phyloP scores from a whole-genome alignment of 73 alveolate species.

The Paramecium tetraurelia region DNA sequence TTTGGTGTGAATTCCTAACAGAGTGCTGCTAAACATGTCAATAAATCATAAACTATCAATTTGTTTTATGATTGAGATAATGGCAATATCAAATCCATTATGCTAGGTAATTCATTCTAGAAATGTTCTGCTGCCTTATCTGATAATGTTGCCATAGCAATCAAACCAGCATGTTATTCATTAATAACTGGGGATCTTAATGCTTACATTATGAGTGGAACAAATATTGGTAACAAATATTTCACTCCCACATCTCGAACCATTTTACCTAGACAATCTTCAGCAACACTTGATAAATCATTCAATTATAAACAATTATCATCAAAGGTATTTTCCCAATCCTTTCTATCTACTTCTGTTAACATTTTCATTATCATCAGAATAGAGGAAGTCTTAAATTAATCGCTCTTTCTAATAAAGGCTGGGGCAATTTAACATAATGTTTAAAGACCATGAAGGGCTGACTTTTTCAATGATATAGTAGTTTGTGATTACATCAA shows the following conservation, averaged over 20 bases:
- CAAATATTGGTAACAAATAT: conserved; percentile 47
- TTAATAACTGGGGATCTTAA: neutral
- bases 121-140: conserved; percentile 52
- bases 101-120: conserved; percentile 22
- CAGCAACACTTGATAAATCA: conserved; percentile 61
- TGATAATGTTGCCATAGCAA: conserved; percentile 54
- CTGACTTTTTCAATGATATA: neutral
- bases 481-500: neutral
- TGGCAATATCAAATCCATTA: neutral
- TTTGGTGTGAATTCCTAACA: conserved; percentile 46
- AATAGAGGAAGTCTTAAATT: conserved; percentile 24
- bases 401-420: conserved; percentile 50
- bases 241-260: conserved; percentile 42
- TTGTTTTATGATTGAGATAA: neutral
- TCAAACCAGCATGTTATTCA: conserved; percentile 59
- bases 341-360: conserved; percentile 58
- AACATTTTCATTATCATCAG: conserved; percentile 47
- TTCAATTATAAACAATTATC: conserved; percentile 51
- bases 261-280: conserved; percentile 59
- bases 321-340: conserved; percentile 57
- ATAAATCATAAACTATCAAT: conserved; percentile 1
- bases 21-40: conserved; percentile 7
- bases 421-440: conserved; percentile 45
- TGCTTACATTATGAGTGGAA: conserved; percentile 54
- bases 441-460: conserved; percentile 47